Evolutionary conservation across 305 asterid genomes (phyloP).

Genomic region (Fraxinus velutina): DNA sequence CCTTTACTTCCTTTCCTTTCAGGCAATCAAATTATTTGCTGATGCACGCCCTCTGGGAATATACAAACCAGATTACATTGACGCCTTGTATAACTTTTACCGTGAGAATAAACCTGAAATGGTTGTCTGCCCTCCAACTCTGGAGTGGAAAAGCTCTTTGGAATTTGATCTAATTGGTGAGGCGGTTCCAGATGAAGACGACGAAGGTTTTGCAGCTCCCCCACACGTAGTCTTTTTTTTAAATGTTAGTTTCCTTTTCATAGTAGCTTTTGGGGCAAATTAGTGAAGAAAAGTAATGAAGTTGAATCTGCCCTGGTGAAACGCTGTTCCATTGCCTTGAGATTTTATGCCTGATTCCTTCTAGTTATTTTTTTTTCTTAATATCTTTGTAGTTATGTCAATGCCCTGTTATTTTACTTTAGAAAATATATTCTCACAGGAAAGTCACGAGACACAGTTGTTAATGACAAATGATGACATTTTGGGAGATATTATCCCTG

Average conservation of each 20-base stretch:
- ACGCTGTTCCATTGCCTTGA: neutral
- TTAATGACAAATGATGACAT: constrained; percentile 76
- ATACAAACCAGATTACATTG: constrained; percentile 86
- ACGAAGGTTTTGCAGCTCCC: constrained; percentile 59
- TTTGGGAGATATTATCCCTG: constrained; percentile 79
- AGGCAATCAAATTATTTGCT: constrained; percentile 78
- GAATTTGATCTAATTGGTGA: constrained; percentile 92
- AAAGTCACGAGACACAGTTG: constrained; percentile 48
- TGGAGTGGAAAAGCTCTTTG: constrained; percentile 89
- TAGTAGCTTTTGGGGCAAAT: constrained; percentile 16
- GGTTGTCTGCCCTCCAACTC: constrained; percentile 78
- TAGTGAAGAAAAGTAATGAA: constrained; percentile 2
- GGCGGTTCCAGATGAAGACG: constrained; percentile 88
- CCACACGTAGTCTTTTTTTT: constrained; percentile 38
- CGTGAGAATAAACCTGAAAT: constrained; percentile 83
- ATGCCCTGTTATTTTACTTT: neutral
- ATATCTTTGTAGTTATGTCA: constrained; percentile 2
- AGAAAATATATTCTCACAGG: constrained; percentile 48
- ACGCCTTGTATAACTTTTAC: constrained; percentile 72
- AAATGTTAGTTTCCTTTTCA: neutral
- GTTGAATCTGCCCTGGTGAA: constrained; percentile 1
- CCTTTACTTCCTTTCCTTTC: neutral
- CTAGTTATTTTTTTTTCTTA: neutral
- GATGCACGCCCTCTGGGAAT: constrained; percentile 98
- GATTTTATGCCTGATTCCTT: constrained; percentile 9